phyloP scores from a whole-genome alignment of 805 yeast genomes.

The Candida ovalis region DNA sequence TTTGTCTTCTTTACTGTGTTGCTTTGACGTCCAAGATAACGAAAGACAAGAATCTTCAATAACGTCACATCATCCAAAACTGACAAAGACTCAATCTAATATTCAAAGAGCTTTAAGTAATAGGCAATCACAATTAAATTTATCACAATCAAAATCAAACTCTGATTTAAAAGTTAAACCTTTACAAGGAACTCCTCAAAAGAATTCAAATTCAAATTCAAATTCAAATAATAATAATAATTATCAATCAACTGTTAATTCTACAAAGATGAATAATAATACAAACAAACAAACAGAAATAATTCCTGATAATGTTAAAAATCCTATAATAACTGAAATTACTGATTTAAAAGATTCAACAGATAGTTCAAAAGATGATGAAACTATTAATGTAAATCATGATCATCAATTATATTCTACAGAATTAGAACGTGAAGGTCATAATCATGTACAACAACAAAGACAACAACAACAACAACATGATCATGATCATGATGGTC shows the following conservation, averaged over 20 bases:
- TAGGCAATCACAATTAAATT: slow-evolving; percentile 14
- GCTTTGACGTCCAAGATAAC: slow-evolving; percentile 31
- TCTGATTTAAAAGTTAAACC: slow-evolving; percentile 7
- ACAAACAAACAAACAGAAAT: neutral
- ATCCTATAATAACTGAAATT: slow-evolving; percentile 24
- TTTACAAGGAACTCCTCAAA: neutral
- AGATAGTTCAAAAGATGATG: slow-evolving; percentile 35
- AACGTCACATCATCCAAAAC: slow-evolving; percentile 22
- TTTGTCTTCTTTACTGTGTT: slow-evolving; percentile 32
- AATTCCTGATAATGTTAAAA: slow-evolving; percentile 5
- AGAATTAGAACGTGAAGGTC: neutral
- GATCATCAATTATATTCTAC: slow-evolving; percentile 2
- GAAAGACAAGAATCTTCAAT: slow-evolving; percentile 25
- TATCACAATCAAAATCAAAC: slow-evolving; percentile 7
- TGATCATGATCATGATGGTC: no score
- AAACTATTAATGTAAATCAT: slow-evolving; percentile 18
- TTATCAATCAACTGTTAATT: slow-evolving; percentile 4
- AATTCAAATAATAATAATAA: neutral
- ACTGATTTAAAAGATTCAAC: slow-evolving; percentile 33
- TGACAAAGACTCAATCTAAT: slow-evolving; percentile 32
- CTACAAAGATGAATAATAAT: neutral
- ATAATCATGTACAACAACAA: slow-evolving; percentile 1
- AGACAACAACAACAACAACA: slow-evolving; percentile 11
- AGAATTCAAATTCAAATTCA: no score
- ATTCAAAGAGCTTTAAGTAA: slow-evolving; percentile 32